Conservation (phyloP, 192 early-diverging fungal genomes). For the Coemansia reversa region DNA sequence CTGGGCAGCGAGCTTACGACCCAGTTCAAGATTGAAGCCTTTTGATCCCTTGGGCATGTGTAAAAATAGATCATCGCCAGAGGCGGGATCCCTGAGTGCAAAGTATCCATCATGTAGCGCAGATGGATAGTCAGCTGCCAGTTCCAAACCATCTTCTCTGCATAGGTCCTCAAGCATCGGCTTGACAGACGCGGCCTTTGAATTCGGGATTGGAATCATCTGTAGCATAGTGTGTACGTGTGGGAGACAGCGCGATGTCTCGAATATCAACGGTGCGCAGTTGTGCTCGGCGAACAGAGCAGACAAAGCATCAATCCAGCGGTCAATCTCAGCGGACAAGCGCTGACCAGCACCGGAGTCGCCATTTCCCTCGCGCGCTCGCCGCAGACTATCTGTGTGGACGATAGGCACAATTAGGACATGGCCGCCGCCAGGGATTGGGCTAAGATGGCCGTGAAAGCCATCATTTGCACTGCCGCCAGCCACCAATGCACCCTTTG, state of each 20-base stretch:
- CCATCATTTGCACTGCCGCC: conserved; percentile 15
- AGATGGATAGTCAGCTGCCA: conserved; percentile 22
- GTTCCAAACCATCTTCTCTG: conserved; percentile 13
- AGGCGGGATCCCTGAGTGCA: conserved; percentile 24
- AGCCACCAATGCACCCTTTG: conserved; percentile 81
- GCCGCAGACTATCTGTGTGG: conserved; percentile 52
- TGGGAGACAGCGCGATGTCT: conserved; percentile 62
- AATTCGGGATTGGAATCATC: conserved; percentile 37
- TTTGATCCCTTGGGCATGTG: conserved; percentile 29
- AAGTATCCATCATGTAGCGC: conserved; percentile 34
- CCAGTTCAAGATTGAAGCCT: conserved; percentile 76
- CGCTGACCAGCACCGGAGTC: conserved; percentile 35
- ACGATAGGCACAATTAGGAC: conserved; percentile 70
- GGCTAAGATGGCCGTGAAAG: conserved; percentile 20
- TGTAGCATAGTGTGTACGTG: conserved; percentile 41
- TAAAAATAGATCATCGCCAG: conserved; percentile 19
- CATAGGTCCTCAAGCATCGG: conserved; percentile 28
- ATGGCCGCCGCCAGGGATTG: conserved; percentile 81
- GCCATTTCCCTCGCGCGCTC: conserved; percentile 30
- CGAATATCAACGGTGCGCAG: conserved; percentile 70
- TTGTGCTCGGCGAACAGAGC: conserved; percentile 58
- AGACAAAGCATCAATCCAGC: conserved; percentile 35
- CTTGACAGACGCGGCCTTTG: conserved; percentile 22
- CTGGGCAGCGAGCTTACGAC: conserved; percentile 67
- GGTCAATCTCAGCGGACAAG: conserved; percentile 59